Evolutionary conservation across 2,329 filamentous ascomycete genomes (phyloP).

Genomic region (Colletotrichum tabaci): DNA sequence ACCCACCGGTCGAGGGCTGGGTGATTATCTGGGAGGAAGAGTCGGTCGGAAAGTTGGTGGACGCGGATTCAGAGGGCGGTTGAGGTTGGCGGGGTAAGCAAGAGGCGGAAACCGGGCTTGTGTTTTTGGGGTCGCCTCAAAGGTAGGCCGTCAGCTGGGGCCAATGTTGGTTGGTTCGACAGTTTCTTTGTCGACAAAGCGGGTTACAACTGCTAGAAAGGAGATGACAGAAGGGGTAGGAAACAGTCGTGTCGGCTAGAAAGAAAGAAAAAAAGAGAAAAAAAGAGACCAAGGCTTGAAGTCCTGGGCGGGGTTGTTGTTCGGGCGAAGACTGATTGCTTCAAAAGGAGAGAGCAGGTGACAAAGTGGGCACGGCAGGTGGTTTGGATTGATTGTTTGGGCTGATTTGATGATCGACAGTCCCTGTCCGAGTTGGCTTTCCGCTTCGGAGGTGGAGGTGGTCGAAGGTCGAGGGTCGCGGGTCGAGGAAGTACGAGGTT

Average conservation of each 20-base stretch:
- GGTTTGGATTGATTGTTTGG: slow-evolving; percentile 26
- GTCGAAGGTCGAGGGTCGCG: background rate
- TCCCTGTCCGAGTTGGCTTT: slow-evolving; percentile 30
- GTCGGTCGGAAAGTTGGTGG: slow-evolving; percentile 15
- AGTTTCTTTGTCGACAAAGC: slow-evolving; percentile 5
- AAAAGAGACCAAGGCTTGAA: background rate
- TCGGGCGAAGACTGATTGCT: slow-evolving; percentile 13
- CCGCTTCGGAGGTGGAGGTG: slow-evolving; percentile 19
- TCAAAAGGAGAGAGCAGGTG: slow-evolving; percentile 21
- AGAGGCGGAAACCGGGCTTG: slow-evolving; percentile 14
- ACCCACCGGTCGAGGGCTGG: slow-evolving; percentile 29
- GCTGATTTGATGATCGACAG: slow-evolving; percentile 36
- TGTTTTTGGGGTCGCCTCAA: slow-evolving; percentile 22
- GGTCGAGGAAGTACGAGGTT: slow-evolving; percentile 4
- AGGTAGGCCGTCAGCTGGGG: background rate
- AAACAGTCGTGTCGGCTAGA: background rate
- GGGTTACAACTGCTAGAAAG: background rate
- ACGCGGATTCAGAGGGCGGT: slow-evolving; percentile 13
- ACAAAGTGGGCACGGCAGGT: slow-evolving; percentile 16
- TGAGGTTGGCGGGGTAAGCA: slow-evolving; percentile 39
- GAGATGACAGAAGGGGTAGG: background rate
- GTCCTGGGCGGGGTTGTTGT: background rate
- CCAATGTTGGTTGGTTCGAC: slow-evolving; percentile 10
- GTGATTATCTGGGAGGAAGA: background rate
- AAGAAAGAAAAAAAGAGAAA: background rate